Evolutionary conservation across 306 rosid genomes (phyloP), one percentile per base, ranked within the genome.

Genomic region (Calophaca sinica): DNA sequence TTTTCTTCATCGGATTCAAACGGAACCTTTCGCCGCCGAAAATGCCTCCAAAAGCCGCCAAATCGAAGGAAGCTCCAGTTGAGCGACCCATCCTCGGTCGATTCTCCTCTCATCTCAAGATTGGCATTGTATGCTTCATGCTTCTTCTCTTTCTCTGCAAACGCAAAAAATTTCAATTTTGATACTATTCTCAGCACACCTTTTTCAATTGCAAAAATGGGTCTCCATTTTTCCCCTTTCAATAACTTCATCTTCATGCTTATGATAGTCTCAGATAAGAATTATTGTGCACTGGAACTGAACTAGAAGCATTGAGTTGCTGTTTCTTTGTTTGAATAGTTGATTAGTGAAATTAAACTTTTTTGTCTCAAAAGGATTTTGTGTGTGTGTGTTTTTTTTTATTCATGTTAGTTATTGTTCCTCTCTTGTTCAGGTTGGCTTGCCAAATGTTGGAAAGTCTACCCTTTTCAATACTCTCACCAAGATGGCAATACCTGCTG

Each of bases 401-500:
- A 52, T 31, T 67, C 7, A 71, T 75, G 74, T 42, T 59, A 49
- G 61, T 63, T 54, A 73, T 76, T 20, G 36, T 67, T 80, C 63
- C 41, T 68, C 32, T 9, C 10, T 58, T 63, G 61, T 79, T 68
- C 81, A 96, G 99, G 99, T 96, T 69, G 99, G 99, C 62, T 89
- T 96, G 85, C 99, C 99, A 44, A 96, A 96, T 89, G 99, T 96
- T 83, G 99, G 99, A 58, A 96, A 96, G 59, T 96, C 99, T 75
- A 96, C 99, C 0, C 97, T 96, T 65, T 96, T 96, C 52, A 92
- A 96, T 79, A 96, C 99, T 3, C 97, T 92, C 57, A 96, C 99
- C 5, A 90, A 92, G 86, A 41, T 96, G 88, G 70, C 94, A 33
- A 92, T 92, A 55, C 98, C 99, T 70, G 99, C 99, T 2, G 99